Evolutionary conservation across 2,329 filamentous ascomycete genomes (phyloP).

Genomic region (Fonsecaea erecta): DNA sequence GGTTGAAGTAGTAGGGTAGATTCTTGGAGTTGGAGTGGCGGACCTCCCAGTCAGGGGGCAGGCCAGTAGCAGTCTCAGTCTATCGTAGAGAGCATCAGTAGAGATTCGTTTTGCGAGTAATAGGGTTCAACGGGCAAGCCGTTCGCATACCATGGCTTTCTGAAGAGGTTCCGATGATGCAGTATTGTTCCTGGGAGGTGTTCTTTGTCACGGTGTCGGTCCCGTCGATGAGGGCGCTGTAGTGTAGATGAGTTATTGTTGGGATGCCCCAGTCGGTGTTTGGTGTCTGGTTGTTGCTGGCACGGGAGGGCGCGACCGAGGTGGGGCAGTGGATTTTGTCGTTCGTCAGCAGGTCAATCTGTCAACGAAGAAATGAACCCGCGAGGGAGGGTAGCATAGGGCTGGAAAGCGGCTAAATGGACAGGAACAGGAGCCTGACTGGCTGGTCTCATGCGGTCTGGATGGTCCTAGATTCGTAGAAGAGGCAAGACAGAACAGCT

Average conservation of each 20-base stretch:
- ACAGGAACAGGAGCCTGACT: constrained; percentile 17
- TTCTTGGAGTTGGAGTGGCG: constrained; percentile 98
- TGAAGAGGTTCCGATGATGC: not conserved
- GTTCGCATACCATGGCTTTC: constrained; percentile 26
- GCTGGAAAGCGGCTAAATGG: constrained; percentile 2
- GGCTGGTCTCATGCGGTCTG: constrained; percentile 8
- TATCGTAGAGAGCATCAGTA: constrained; percentile 11
- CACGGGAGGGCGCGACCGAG: not conserved
- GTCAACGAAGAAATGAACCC: not conserved
- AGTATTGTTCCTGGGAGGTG: not conserved
- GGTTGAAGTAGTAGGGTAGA: constrained; percentile 98
- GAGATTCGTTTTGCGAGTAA: not conserved
- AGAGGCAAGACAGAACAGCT: not conserved
- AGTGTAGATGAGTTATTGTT: not conserved
- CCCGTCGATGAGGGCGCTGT: not conserved
- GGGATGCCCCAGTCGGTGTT: constrained; percentile 4
- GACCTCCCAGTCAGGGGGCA: constrained; percentile 90
- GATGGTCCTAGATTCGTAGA: constrained; percentile 5
- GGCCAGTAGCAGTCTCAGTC: constrained; percentile 69
- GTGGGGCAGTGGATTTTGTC: constrained; percentile 17
- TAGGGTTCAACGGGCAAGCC: not conserved
- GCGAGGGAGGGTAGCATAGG: not conserved
- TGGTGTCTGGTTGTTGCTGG: not conserved
- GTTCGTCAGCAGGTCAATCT: constrained; percentile 16
- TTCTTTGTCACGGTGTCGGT: not conserved